phyloP scores from a whole-genome alignment of 345 rosid species.

The Populus simonii region DNA sequence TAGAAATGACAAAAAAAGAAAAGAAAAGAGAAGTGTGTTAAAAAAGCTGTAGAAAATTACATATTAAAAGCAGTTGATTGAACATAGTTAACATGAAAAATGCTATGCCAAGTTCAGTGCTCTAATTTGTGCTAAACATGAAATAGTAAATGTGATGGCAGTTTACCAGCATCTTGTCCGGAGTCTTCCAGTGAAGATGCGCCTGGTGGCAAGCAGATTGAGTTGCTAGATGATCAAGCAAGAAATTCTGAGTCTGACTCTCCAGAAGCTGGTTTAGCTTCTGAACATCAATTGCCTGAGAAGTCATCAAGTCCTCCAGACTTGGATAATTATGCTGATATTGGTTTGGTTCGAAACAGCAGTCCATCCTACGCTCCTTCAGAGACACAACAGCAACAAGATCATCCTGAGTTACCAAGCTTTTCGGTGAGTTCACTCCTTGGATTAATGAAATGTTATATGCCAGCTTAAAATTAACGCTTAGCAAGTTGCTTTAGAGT shows the following conservation, averaged over 20 bases:
- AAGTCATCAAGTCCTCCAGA: constrained; percentile 52
- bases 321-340: constrained; percentile 49
- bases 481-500: not conserved
- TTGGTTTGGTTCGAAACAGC: constrained; percentile 51
- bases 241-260: constrained; percentile 59
- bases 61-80: not conserved
- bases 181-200: constrained; percentile 43
- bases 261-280: constrained; percentile 45
- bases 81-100: not conserved
- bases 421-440: constrained; percentile 53
- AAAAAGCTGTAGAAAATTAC: not conserved
- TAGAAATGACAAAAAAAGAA: not conserved
- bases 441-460: not conserved
- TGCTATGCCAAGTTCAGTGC: not conserved
- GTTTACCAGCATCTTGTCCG: constrained; percentile 41
- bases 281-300: constrained; percentile 58
- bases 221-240: constrained; percentile 45
- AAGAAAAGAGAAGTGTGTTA: not conserved
- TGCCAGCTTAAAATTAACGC: not conserved
- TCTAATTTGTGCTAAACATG: constrained; percentile 6
- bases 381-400: constrained; percentile 62
- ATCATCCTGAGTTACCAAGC: constrained; percentile 54
- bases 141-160: constrained; percentile 34
- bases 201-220: constrained; percentile 43
- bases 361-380: constrained; percentile 54